phyloP scores from a whole-genome alignment of 352 stramenopile genomes.

The Globisporangium rhizosaccharum region DNA sequence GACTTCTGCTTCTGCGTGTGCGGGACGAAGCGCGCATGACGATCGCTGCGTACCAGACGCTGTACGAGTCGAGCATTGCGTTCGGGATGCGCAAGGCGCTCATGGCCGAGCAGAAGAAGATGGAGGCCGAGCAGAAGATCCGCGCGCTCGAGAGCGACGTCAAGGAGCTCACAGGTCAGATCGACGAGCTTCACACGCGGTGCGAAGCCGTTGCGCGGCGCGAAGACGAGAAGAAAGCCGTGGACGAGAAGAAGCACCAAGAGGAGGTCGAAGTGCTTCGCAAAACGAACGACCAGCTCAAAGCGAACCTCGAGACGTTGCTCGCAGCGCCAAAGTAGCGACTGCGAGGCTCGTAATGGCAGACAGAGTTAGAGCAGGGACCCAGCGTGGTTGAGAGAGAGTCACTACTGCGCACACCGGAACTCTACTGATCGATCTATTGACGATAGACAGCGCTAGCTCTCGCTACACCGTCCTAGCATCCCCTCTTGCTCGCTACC shows the following conservation, averaged over 20 bases:
- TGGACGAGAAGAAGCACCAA: slow-evolving; percentile 82
- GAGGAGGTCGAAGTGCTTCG: slow-evolving; percentile 85
- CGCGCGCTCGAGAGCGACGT: slow-evolving; percentile 71
- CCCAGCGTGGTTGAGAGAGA: neutral
- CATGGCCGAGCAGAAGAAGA: slow-evolving; percentile 90
- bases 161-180: slow-evolving; percentile 72
- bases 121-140: slow-evolving; percentile 83
- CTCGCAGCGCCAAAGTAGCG: slow-evolving; percentile 55
- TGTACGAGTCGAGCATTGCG: slow-evolving; percentile 91
- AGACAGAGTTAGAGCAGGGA: too few species aligned
- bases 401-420: neutral
- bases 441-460: neutral
- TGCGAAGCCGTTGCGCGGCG: slow-evolving; percentile 55
- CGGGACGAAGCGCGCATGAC: slow-evolving; percentile 91
- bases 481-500: too few species aligned
- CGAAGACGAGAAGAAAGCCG: slow-evolving; percentile 56
- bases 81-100: slow-evolving; percentile 93
- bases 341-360: neutral
- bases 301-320: slow-evolving; percentile 87
- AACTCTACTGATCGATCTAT: neutral
- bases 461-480: neutral
- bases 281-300: slow-evolving; percentile 88
- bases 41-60: slow-evolving; percentile 89
- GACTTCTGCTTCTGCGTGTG: slow-evolving; percentile 85
- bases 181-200: slow-evolving; percentile 61